phyloP scores from a whole-genome alignment of 2,329 filamentous ascomycete genomes.

The Exophiala lecanii-corni region DNA sequence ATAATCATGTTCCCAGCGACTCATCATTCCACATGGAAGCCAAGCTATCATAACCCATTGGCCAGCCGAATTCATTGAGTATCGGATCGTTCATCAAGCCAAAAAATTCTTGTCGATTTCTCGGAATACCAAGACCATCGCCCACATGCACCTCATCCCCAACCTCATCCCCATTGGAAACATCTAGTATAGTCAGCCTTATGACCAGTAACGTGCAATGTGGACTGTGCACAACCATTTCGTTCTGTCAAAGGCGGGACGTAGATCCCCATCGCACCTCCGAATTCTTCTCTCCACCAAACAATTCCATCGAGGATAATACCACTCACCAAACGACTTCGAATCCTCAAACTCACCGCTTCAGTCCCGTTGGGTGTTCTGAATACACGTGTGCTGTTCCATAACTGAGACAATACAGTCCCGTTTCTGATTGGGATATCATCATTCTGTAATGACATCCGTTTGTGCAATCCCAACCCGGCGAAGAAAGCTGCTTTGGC shows the following conservation, averaged over 20 bases:
- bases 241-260: slow-evolving; percentile 17
- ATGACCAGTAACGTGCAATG: not conserved
- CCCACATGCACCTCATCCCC: not conserved
- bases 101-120: slow-evolving; percentile 12
- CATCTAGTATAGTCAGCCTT: slow-evolving; percentile 9
- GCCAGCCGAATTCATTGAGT: slow-evolving; percentile 20
- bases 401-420: slow-evolving; percentile 34
- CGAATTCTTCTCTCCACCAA: slow-evolving; percentile 43
- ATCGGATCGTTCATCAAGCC: slow-evolving; percentile 21
- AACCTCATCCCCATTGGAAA: slow-evolving; percentile 3
- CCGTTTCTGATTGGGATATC: slow-evolving; percentile 34
- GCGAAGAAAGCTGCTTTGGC: slow-evolving; percentile 34
- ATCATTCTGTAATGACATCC: slow-evolving; percentile 35
- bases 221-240: slow-evolving; percentile 1
- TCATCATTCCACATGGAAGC: slow-evolving; percentile 18
- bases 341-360: slow-evolving; percentile 34
- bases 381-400: slow-evolving; percentile 40
- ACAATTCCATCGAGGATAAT: slow-evolving; percentile 37
- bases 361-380: slow-evolving; percentile 36
- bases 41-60: slow-evolving; percentile 18
- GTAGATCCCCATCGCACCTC: slow-evolving; percentile 16
- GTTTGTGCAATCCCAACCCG: slow-evolving; percentile 36
- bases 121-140: slow-evolving; percentile 1
- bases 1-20: too few species aligned
- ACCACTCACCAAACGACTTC: slow-evolving; percentile 36